Evolutionary conservation across 2,329 filamentous ascomycete species (phyloP).

Genomic region (Beauveria bassiana): DNA sequence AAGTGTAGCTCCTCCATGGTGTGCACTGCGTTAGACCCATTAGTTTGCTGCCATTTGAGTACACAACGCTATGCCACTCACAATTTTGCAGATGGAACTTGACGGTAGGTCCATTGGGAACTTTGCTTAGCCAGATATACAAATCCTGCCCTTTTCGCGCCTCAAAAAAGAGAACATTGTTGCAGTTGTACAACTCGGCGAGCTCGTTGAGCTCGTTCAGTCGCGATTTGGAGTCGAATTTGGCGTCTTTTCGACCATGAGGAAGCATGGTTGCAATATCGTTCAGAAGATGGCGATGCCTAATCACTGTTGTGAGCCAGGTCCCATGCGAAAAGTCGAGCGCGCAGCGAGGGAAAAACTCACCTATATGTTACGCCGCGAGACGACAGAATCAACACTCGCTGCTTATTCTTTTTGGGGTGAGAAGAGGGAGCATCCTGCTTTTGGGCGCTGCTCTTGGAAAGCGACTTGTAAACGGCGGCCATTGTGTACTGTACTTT

Average conservation of each 20-base stretch:
- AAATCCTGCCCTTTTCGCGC: slow-evolving; percentile 90
- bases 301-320: slow-evolving; percentile 27
- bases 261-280: slow-evolving; percentile 85
- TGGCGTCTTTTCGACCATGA: slow-evolving; percentile 88
- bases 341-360: slow-evolving; percentile 18
- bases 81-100: slow-evolving; percentile 72
- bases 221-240: slow-evolving; percentile 94
- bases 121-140: slow-evolving; percentile 88
- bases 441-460: slow-evolving; percentile 47
- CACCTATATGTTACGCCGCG: slow-evolving; percentile 84
- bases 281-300: slow-evolving; percentile 87
- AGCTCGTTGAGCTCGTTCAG: slow-evolving; percentile 72
- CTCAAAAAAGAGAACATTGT: slow-evolving; percentile 92
- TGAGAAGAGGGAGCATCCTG: slow-evolving; percentile 41
- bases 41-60: slow-evolving; percentile 14
- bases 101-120: slow-evolving; percentile 59
- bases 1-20: slow-evolving; percentile 97
- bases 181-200: slow-evolving; percentile 78
- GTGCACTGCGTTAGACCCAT: slow-evolving; percentile 52
- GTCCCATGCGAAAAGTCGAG: neutral
- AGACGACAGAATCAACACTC: slow-evolving; percentile 85
- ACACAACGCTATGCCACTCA: slow-evolving; percentile 27
- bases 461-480: slow-evolving; percentile 67
- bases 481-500: slow-evolving; percentile 45
- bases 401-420: slow-evolving; percentile 57